Evolutionary conservation across 192 early-diverging fungal species (phyloP), one percentile per base, ranked within the genome.

Genomic region (Entomortierella beljakovae): DNA sequence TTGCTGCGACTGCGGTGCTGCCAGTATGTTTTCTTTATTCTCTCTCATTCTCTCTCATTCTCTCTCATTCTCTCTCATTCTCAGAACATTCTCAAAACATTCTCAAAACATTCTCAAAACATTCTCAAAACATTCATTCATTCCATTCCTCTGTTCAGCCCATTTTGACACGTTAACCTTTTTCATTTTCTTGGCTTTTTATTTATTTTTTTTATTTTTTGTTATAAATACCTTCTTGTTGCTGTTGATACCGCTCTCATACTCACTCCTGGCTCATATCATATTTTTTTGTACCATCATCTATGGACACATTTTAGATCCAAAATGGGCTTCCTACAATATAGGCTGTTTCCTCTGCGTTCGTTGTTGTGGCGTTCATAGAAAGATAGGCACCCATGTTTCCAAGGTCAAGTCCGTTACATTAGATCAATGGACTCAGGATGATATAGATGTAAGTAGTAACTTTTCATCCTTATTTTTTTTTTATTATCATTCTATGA

Each of bases 331-430:
- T 33, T 96, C 94, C 3, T 93, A 92, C 91, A 96, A 95, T 74
- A 74, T 98, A 40, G 96, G 96, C 6, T 84, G 96, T 42, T 97
- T 99, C 69, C 74, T 99, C 38, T 99, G 97, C 84, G 97, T 98
- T 31, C 87, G 95, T 6, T 99, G 97, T 82, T 91, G 85, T 51
- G 88, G 93, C 37, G 72, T 94, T 35, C 94, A 95, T 62, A 81
- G 94, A 34, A 92, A 90, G 69, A 84, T 97, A 70, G 95, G 95
- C 38, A 97, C 95, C 0, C 94, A 96, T 53, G 94, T 99, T 33
- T 91, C 94, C 32, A 93, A 92, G 71, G 94, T 99, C 57, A 97
- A 97, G 82, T 96, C 94, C 7, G 88, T 95, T 34, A 90, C 86
- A 26, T 83, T 97, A 72, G 97, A 99, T 81, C 86, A 88, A 31